Base-by-base conservation (phyloP, 2,329 filamentous ascomycete species). In the Diplodia mutila region DNA sequence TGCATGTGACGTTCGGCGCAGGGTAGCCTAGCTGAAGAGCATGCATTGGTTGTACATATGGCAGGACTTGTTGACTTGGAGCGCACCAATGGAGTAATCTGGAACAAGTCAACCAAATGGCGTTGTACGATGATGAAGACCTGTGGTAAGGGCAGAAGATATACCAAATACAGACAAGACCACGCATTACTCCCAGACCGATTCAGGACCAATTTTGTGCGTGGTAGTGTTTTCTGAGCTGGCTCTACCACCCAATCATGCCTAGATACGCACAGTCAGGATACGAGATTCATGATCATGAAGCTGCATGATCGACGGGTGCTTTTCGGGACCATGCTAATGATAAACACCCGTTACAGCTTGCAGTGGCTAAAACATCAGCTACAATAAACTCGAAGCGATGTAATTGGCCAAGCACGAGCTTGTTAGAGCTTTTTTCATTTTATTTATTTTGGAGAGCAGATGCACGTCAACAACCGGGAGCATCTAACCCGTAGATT, bases 31-130 rank as follows among this genome's bases (percentile, higher is more conserved):
- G 37, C 14, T 55, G 18, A 29, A 21, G 32, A 48, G 21, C 29
- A 27, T 12, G 52, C n/a, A 37, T 46, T 27, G 25, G 21, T 23
- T 59, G 52, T 54, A 66, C 64, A 66, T 49, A 57, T 66, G 37
- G 27, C 51, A 37, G 32, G 34, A 16, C n/a, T n/a, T n/a, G n/a
- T 29, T 54, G 23, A 37, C 23, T 11, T 7, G 21, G 49, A 18
- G 34, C 18, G 9, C 18, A 16, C 37, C 34, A 25, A 14, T 16
- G 21, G 21, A 42, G 34, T 12, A 7, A 25, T 18, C 34, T 46
- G 34, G 23, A 46, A 46, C 12, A 11, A 21, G 37, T 7, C 34
- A 4, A 23, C 34, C 37, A 16, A 18, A 46, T 27, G 32, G 21
- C 23, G 25, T 14, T 46, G 23, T 46, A 46, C 37, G 55, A 46